Evolutionary conservation across 768 basidiomycete species (phyloP), one percentile per base, ranked within the genome.

Genomic region (Inosperma sp.): DNA sequence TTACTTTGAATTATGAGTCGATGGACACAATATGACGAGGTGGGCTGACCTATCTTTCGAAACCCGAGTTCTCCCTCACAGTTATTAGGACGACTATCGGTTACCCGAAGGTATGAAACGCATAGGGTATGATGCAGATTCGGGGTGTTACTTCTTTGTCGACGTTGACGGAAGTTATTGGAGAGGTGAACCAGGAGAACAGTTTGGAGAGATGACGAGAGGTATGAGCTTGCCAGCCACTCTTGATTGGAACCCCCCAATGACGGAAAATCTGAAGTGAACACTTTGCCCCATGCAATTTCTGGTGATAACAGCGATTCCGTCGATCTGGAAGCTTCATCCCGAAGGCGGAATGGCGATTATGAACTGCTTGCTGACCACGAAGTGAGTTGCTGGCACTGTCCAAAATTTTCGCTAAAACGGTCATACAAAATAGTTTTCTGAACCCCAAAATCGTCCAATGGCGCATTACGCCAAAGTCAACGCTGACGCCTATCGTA

Each of bases 81-180:
- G 46, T 36, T 41, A 13, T 0, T 44, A 80, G 78, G 78, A 81
- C 57, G 73, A 72, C 43, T 69, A 74, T 62, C 73, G 78, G 29
- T 67, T 81, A 6, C 78, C 79, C 10, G 75, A 74, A 51, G 79
- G 79, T 45, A 76, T 81, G 78, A 70, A 80, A 54, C 80, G 88
- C 27, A 78, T 86, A 50, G 88, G 86, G 9, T 90, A 89, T 61
- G 88, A 91, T 66, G 70, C 82, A 3, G 88, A 90, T 68, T 74
- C 75, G 2, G 76, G 79, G 42, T 70, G 76, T 41, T 88, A 89
- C 69, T 75, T 76, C 61, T 90, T 83, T 68, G 74, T 75, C 21
- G 80, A 81, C 63, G 39, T 55, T 12, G 75, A 73, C 40, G 85
- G 86, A 8, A 67, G 62, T 66, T 54, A 81, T 60, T 83, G 81